These are phyloP conservation scores for Magnusiomyces magnusii DNA, from an alignment of 1,139 yeast genomes.

Conservation along the genomic window DNA sequence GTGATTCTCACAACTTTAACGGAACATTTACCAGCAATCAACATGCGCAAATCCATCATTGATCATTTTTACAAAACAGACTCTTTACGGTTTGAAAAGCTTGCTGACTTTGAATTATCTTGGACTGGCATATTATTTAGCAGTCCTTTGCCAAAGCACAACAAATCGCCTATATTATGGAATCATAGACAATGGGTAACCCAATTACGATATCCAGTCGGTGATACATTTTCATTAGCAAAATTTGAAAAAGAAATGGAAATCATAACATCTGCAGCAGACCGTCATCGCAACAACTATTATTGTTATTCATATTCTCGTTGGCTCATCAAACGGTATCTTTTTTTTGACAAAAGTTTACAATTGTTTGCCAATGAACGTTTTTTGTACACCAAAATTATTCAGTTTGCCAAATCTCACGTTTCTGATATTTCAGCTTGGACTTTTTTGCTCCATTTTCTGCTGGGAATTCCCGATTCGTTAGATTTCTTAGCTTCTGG, in stretches of 20 bases:
- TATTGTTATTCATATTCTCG: conserved; percentile 40
- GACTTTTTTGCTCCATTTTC: conserved; percentile 31
- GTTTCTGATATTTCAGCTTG: conserved; percentile 42
- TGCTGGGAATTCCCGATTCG: conserved; percentile 6
- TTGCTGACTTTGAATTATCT: conserved; percentile 23
- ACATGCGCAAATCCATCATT: conserved; percentile 24
- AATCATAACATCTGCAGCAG: conserved; percentile 32
- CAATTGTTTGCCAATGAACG: background rate
- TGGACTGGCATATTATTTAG: conserved; percentile 27
- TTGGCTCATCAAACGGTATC: conserved; percentile 24
- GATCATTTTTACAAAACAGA: conserved; percentile 15
- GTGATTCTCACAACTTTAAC: conserved; percentile 27
- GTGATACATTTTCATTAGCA: background rate
- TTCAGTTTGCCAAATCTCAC: conserved; percentile 19
- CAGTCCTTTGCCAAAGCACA: conserved; percentile 33
- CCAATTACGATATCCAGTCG: background rate
- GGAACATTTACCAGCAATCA: conserved; percentile 31
- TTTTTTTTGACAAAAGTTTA: background rate
- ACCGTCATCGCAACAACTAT: conserved; percentile 39
- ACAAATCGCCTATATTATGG: conserved; percentile 36
- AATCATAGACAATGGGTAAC: conserved; percentile 32
- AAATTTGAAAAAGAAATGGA: conserved; percentile 21
- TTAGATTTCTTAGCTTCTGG: background rate
- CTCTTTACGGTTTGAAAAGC: conserved; percentile 8
- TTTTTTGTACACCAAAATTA: background rate